Evolutionary conservation across 345 rosid species (phyloP).

Genomic region (Balakata baccata): DNA sequence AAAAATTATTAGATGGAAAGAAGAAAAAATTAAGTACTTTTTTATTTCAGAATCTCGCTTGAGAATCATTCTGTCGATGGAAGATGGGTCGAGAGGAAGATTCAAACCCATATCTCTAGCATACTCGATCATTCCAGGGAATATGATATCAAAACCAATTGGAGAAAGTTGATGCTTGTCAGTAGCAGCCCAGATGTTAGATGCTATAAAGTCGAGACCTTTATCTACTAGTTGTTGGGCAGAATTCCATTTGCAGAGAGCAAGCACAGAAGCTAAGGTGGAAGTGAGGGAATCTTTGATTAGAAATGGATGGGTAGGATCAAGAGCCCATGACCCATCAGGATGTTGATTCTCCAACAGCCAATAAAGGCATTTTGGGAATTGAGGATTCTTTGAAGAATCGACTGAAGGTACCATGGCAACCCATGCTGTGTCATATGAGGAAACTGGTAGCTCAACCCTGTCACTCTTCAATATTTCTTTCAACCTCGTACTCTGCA

Average conservation of each 20-base stretch:
- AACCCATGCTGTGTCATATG: conserved; percentile 27
- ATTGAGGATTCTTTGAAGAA: background rate
- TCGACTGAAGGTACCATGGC: conserved; percentile 11
- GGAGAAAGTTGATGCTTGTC: conserved; percentile 14
- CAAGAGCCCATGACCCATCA: conserved; percentile 23
- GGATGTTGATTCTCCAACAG: conserved; percentile 21
- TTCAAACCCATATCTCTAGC: conserved; percentile 4
- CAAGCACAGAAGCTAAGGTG: conserved; percentile 20
- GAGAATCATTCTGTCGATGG: background rate
- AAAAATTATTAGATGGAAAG: background rate
- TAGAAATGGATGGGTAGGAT: conserved; percentile 10
- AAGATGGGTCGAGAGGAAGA: background rate
- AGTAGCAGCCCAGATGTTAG: conserved; percentile 13
- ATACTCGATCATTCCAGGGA: conserved; percentile 16
- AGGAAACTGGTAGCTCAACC: conserved; percentile 16
- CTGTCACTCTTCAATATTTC: background rate
- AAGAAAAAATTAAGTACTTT: background rate
- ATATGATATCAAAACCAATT: conserved; percentile 13
- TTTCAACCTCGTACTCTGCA: background rate
- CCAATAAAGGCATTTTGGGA: conserved; percentile 19
- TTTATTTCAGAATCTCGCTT: conserved; percentile 3
- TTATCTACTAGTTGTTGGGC: conserved; percentile 4
- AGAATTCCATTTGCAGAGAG: conserved; percentile 15
- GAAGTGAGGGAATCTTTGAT: conserved; percentile 23
- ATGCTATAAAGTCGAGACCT: conserved; percentile 15